Percentiles rank a stretch among this genome's conserved stretches.
These are phyloP conservation scores for Phaeodactylum tricornutum DNA, from an alignment of 108 stramenopile genomes.

Conservation along the genomic window DNA sequence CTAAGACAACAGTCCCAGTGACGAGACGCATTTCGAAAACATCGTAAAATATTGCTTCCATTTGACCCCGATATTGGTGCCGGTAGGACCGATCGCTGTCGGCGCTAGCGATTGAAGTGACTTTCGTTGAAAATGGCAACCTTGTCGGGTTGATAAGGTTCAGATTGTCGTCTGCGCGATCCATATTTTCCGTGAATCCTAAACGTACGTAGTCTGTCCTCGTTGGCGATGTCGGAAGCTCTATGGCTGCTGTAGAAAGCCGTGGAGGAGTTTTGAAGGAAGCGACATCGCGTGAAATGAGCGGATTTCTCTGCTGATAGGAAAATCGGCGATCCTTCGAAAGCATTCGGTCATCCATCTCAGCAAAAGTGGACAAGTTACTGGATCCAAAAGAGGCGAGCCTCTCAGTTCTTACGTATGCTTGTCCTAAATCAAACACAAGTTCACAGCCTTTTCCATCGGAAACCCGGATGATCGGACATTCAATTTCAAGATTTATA, in stretches of 20 bases:
- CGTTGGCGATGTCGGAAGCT: neutral
- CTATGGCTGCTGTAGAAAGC: neutral
- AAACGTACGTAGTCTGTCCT: neutral
- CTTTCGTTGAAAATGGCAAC: too few relatives aligned
- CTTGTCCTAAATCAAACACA: slow-evolving; percentile 35
- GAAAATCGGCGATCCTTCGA: neutral
- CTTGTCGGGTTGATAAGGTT: too few relatives aligned
- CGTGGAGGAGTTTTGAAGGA: too few relatives aligned
- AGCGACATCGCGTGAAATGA: too few relatives aligned
- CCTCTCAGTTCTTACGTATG: slow-evolving; percentile 31
- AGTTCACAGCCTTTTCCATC: slow-evolving; percentile 19
- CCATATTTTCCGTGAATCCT: neutral
- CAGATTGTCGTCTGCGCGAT: too few relatives aligned
- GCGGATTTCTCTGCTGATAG: too few relatives aligned
- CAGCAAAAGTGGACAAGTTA: too few relatives aligned
- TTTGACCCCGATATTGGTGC: neutral
- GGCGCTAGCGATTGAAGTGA: too few relatives aligned
- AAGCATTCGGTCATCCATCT: neutral
- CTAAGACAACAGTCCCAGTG: slow-evolving; percentile 9
- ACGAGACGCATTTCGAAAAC: slow-evolving; percentile 19
- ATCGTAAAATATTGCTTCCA: slow-evolving; percentile 43
- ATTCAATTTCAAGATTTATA: slow-evolving; percentile 27
- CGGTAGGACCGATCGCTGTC: too few relatives aligned
- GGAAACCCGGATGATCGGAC: slow-evolving; percentile 30
- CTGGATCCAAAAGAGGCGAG: too few relatives aligned